A percentile compares a stretch with the other conserved stretches of the same genome.
Conservation (phyloP, 345 rosid species). For the Eucalyptus virginea region DNA sequence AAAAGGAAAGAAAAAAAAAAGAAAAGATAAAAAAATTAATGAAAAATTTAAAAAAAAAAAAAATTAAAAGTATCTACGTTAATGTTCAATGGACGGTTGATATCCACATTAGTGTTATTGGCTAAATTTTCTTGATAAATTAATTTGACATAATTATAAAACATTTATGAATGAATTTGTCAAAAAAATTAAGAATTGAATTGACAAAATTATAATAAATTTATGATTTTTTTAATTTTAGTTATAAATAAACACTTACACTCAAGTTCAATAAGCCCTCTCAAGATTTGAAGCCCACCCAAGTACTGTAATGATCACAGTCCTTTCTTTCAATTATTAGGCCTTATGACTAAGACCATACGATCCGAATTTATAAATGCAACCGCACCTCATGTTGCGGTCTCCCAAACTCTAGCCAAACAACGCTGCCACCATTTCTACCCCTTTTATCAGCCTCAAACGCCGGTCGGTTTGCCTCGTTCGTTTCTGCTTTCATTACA, state of each 20-base stretch:
- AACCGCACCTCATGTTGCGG: not conserved
- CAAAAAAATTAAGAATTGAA: rapidly evolving
- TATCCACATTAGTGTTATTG: rapidly evolving
- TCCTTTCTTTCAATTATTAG: not conserved
- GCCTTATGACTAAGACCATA: not conserved
- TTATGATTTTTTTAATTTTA: no score
- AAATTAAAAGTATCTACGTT: rapidly evolving
- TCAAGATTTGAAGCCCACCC: not conserved
- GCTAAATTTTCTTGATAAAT: rapidly evolving
- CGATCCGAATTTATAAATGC: not conserved
- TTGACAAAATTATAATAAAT: rapidly evolving
- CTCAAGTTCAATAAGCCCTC: not conserved
- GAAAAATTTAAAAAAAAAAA: no score
- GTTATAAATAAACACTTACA: not conserved
- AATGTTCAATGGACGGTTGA: rapidly evolving
- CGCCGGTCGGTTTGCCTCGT: no score
- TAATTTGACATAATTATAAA: rapidly evolving
- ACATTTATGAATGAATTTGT: rapidly evolving
- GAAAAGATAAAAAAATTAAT: no score
- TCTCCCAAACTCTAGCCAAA: not conserved
- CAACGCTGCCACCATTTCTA: no score
- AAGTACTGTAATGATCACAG: not conserved
- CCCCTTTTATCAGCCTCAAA: no score
- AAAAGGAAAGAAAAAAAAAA: rapidly evolving
- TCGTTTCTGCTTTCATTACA: no score